Conservation (phyloP, 176 grass and related monocot species). For the Lolium perenne region DNA sequence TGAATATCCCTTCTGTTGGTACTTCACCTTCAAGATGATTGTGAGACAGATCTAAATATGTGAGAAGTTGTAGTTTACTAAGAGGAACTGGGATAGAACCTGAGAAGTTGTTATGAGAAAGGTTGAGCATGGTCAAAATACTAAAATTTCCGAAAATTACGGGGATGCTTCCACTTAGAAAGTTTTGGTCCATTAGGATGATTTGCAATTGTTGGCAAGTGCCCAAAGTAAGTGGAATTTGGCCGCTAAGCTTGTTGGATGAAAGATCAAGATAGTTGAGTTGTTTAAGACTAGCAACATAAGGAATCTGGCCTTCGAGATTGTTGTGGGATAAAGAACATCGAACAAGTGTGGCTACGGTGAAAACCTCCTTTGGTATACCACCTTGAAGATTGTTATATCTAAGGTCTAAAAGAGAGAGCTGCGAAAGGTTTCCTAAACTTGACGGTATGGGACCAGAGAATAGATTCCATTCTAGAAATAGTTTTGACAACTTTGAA, state of each 20-base stretch:
- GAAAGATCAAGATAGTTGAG: slow-evolving; percentile 40
- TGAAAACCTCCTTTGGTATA: slow-evolving; percentile 5
- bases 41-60: slow-evolving; percentile 42
- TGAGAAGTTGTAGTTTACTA: slow-evolving; percentile 33
- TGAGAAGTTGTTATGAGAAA: slow-evolving; percentile 44
- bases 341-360: not conserved
- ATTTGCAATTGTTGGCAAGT: slow-evolving; percentile 32
- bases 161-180: slow-evolving; percentile 37
- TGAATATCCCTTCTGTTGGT: slow-evolving; percentile 49
- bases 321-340: slow-evolving; percentile 27
- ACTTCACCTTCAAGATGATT: slow-evolving; percentile 55
- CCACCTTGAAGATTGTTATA: slow-evolving; percentile 33
- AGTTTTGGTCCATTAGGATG: not conserved
- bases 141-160: not conserved
- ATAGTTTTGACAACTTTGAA: slow-evolving; percentile 27
- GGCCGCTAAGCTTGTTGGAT: slow-evolving; percentile 45
- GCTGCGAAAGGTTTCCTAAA: slow-evolving; percentile 33
- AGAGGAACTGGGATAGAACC: slow-evolving; percentile 46
- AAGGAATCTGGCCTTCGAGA: slow-evolving; percentile 17
- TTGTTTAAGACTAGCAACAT: slow-evolving; percentile 24
- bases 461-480: slow-evolving; percentile 43
- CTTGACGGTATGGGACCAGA: slow-evolving; percentile 41
- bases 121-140: slow-evolving; percentile 20
- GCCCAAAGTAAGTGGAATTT: slow-evolving; percentile 44
- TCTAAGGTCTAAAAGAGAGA: slow-evolving; percentile 1